Base-by-base conservation (phyloP, 2,329 filamentous ascomycete species). In the Talaromyces sp. region DNA sequence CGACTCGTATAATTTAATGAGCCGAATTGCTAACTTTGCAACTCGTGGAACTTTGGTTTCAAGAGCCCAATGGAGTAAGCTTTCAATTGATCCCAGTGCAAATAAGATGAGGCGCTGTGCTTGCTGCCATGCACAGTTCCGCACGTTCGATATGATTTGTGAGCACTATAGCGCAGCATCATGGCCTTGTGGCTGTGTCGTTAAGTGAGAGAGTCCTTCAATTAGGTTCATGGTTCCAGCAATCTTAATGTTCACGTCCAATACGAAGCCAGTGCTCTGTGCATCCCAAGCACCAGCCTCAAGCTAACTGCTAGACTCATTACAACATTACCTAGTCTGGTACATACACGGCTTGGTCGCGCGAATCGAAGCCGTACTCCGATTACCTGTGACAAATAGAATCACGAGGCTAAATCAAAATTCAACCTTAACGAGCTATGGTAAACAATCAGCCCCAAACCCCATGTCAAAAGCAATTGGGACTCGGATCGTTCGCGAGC, bases 381-480 rank as follows among this genome's bases (percentile, higher is more conserved):
- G 52, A 56, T 56, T 56, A 56, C 33, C 31, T 11, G 52, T 37
- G 52, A 56, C 52, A 37, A 56, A 56, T 56, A 56, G 52, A 22
- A 56, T 37, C 33, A n/a, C 52, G 9, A 17, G n/a, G 9, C 35
- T 37, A 6, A 17, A 9, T 37, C 31, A 56, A 5, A 25, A 15
- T 56, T 3, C 52, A 22, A 39, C n/a, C 50, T n/a, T 56, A 56
- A 39, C 3, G n/a, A 37, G 52, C 5, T 37, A 37, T 56, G 52
- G 19, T 25, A 56, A 56, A 19, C 52, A 37, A 39, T 37, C n/a
- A 56, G 52, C 52, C 33, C 37, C 52, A 50, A n/a, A 22, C n/a
- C 31, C 31, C 50, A 37, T 22, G 33, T 25, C 33, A 22, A 37
- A 5, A 9, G 22, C 47, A 25, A 11, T 56, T 37, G 31, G n/a